phyloP scores from a whole-genome alignment of 2,329 filamentous ascomycete genomes.

The Camillea tinctor region DNA sequence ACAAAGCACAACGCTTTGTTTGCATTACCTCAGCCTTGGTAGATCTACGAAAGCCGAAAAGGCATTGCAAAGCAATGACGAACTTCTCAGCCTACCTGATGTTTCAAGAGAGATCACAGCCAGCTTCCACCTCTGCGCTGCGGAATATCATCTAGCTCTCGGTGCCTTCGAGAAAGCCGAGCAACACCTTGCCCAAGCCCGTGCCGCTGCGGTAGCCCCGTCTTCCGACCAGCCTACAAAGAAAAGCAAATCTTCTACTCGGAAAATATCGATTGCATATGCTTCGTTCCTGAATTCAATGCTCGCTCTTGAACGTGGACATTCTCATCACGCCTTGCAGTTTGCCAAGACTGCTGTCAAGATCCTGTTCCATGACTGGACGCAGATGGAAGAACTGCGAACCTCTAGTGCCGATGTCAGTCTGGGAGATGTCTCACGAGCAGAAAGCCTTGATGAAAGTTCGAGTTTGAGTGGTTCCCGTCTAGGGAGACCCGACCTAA shows the following conservation, averaged over 20 bases:
- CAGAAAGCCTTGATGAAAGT: slow-evolving; percentile 26
- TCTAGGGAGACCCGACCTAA: slow-evolving; percentile 21
- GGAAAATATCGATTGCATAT: slow-evolving; percentile 56
- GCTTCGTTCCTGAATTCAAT: slow-evolving; percentile 65
- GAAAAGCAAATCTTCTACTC: slow-evolving; percentile 39
- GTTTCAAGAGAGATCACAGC: slow-evolving; percentile 42
- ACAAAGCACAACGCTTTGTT: slow-evolving; percentile 47
- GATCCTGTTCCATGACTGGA: slow-evolving; percentile 56
- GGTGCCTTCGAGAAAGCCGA: slow-evolving; percentile 63
- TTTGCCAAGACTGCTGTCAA: slow-evolving; percentile 59
- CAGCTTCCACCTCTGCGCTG: slow-evolving; percentile 66
- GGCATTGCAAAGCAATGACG: slow-evolving; percentile 57
- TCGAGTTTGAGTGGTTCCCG: slow-evolving; percentile 29
- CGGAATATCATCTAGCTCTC: slow-evolving; percentile 70
- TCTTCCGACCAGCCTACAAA: slow-evolving; percentile 24
- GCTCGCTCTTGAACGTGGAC: slow-evolving; percentile 61
- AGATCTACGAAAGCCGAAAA: slow-evolving; percentile 49
- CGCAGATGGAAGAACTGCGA: slow-evolving; percentile 45
- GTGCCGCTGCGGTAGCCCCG: slow-evolving; percentile 34
- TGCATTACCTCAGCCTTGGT: slow-evolving; percentile 55
- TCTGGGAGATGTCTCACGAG: slow-evolving; percentile 26
- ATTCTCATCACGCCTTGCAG: slow-evolving; percentile 56
- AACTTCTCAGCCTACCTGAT: slow-evolving; percentile 43
- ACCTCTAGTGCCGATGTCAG: slow-evolving; percentile 11
- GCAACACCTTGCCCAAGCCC: slow-evolving; percentile 40